phyloP scores from a whole-genome alignment of 2,329 filamentous ascomycete genomes.

The Trichoderma sp. region DNA sequence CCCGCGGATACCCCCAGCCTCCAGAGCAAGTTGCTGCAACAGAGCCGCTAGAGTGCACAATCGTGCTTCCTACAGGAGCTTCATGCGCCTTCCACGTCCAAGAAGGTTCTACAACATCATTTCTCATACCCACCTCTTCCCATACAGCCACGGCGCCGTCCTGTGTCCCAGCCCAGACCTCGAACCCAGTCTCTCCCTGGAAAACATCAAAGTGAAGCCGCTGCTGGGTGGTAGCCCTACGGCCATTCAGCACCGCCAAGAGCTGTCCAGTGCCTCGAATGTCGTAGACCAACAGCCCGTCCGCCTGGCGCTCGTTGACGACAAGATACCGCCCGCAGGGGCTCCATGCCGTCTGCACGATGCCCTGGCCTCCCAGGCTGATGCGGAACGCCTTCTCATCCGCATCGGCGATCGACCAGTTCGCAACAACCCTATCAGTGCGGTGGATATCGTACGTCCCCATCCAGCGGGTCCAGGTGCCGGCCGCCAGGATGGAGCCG shows the following conservation, averaged over 20 bases:
- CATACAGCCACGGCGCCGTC: conserved; percentile 59
- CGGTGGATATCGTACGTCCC: conserved; percentile 64
- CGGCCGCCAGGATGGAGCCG: conserved; percentile 55
- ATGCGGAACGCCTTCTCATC: conserved; percentile 43
- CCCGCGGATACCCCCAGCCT: conserved; percentile 47
- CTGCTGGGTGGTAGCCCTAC: conserved; percentile 56
- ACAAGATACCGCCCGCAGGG: conserved; percentile 63
- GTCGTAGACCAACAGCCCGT: conserved; percentile 62
- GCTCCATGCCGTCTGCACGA: conserved; percentile 63
- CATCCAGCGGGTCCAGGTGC: conserved; percentile 64
- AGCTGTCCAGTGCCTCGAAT: conserved; percentile 60
- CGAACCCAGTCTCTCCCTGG: conserved; percentile 48
- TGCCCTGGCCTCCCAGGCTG: conserved; percentile 61
- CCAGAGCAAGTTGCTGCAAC: conserved; percentile 60
- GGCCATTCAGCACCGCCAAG: conserved; percentile 56
- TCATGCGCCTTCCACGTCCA: conserved; percentile 55
- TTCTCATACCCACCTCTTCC: conserved; percentile 54
- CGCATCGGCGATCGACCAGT: conserved; percentile 61
- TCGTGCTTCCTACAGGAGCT: conserved; percentile 52
- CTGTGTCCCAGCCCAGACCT: conserved; percentile 63
- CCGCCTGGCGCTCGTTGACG: conserved; percentile 61
- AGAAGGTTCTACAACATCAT: conserved; percentile 47
- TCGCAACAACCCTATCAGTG: conserved; percentile 55
- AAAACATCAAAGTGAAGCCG: conserved; percentile 59
- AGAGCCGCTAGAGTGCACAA: conserved; percentile 56